phyloP scores from a whole-genome alignment of 495 filamentous ascomycete genomes.

The Neurospora cerealis region DNA sequence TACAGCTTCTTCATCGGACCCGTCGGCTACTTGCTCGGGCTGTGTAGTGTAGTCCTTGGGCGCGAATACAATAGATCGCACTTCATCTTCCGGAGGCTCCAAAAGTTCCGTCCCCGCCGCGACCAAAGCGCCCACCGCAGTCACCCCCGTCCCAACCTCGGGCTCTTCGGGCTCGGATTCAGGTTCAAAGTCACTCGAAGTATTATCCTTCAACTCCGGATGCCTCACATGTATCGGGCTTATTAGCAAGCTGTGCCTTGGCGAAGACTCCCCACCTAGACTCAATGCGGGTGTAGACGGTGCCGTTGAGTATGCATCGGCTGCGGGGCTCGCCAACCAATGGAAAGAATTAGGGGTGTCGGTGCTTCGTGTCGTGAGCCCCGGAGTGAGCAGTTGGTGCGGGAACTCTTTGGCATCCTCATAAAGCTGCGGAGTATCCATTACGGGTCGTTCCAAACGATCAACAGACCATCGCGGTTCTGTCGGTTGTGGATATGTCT shows the following conservation, averaged over 20 bases:
- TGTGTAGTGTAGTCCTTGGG: not conserved
- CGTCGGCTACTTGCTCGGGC: not conserved
- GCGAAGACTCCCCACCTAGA: conserved; percentile 25
- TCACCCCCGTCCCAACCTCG: not conserved
- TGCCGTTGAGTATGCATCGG: conserved; percentile 21
- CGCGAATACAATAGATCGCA: not conserved
- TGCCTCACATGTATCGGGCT: conserved; percentile 14
- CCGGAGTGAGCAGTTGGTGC: not conserved
- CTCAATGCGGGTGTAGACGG: conserved; percentile 31
- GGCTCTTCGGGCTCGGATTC: conserved; percentile 15
- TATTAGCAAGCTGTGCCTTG: conserved; percentile 22
- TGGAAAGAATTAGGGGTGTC: conserved; percentile 3
- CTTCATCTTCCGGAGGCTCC: not conserved
- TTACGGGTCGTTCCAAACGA: conserved; percentile 4
- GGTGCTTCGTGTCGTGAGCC: conserved; percentile 5
- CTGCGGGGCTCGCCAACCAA: conserved; percentile 2
- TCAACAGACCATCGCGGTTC: not conserved
- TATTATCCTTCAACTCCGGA: conserved; percentile 9
- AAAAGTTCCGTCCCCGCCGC: not conserved
- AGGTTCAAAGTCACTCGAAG: conserved; percentile 1
- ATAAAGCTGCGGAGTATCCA: conserved; percentile 17
- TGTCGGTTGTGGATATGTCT: not conserved
- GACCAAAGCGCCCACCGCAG: not conserved
- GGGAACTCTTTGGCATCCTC: conserved; percentile 14
- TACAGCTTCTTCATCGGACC: not conserved